Evolutionary conservation across 768 basidiomycete genomes (phyloP).

Genomic region (Tylopilus plumbeoviolaceoides): DNA sequence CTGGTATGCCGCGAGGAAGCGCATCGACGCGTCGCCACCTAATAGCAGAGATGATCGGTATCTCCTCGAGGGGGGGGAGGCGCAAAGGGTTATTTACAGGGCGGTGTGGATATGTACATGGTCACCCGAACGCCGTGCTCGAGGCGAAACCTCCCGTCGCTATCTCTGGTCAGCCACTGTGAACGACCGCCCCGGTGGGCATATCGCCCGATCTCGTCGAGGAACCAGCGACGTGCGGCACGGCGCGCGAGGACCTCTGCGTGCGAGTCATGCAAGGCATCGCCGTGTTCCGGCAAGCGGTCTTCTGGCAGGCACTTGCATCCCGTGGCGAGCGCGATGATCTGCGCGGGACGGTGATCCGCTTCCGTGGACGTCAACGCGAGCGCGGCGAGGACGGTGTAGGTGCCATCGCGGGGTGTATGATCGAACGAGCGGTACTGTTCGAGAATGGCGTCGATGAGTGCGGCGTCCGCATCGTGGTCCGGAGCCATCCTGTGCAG

Average conservation of each 20-base stretch:
- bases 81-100: constrained; percentile 41
- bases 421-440: constrained; percentile 46
- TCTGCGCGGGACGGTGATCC: constrained; percentile 32
- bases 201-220: constrained; percentile 54
- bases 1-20: constrained; percentile 71
- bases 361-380: constrained; percentile 41
- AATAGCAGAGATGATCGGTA: not conserved
- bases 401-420: constrained; percentile 51
- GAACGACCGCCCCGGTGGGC: constrained; percentile 33
- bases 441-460: constrained; percentile 38
- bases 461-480: constrained; percentile 11
- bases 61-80: constrained; percentile 49
- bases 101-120: constrained; percentile 76
- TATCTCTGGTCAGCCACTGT: constrained; percentile 42
- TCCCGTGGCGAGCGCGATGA: constrained; percentile 75
- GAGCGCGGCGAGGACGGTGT: constrained; percentile 57
- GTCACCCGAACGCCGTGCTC: constrained; percentile 45
- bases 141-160: constrained; percentile 43
- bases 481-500: constrained; percentile 3
- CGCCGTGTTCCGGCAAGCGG: constrained; percentile 63
- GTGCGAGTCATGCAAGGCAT: constrained; percentile 84
- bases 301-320: constrained; percentile 76
- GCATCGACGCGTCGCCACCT: constrained; percentile 91
- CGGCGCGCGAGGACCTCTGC: constrained; percentile 90
- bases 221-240: constrained; percentile 71